Percentiles rank a stretch among this genome's conserved stretches.
phyloP scores from a whole-genome alignment of 2,329 filamentous ascomycete species.

The Achaetomium macrosporum region DNA sequence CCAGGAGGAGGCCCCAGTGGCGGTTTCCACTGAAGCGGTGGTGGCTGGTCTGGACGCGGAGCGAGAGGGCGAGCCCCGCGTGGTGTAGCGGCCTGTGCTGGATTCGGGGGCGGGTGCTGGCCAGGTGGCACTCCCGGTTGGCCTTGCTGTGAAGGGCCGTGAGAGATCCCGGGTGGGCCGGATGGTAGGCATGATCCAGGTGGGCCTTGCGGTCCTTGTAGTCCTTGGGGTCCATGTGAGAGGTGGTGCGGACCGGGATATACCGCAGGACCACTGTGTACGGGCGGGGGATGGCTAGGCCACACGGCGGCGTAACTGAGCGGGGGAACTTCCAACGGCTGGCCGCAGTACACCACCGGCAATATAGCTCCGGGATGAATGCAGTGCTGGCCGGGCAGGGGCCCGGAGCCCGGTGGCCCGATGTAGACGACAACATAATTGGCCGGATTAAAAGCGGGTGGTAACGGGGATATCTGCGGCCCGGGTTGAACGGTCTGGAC shows the following conservation, averaged over 20 bases:
- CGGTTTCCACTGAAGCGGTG: not conserved
- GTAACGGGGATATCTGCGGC: not conserved
- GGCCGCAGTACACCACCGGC: conserved; percentile 12
- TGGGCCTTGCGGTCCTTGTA: too few relatives aligned
- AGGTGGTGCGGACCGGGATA: not conserved
- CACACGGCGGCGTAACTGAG: conserved; percentile 11
- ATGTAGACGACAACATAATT: conserved; percentile 14
- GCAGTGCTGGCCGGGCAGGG: conserved; percentile 9
- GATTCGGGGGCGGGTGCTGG: not conserved
- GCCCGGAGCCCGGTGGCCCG: conserved; percentile 8
- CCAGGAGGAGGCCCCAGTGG: not conserved
- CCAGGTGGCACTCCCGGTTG: conserved; percentile 3
- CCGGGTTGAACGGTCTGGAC: not conserved
- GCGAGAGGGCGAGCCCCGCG: not conserved
- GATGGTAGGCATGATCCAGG: too few relatives aligned
- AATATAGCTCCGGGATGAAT: conserved; percentile 11
- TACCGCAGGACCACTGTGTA: not conserved
- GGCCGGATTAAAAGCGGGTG: conserved; percentile 7
- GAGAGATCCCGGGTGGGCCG: too few relatives aligned
- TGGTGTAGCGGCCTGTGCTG: not conserved
- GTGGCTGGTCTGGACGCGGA: not conserved
- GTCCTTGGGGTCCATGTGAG: not conserved
- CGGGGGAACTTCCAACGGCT: conserved; percentile 7
- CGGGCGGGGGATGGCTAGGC: not conserved
- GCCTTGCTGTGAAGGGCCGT: not conserved